Percentiles rank a stretch among this genome's conserved stretches.
Evolutionary conservation across 495 filamentous ascomycete genomes (phyloP).

Genomic region (Penicillium alfredii): DNA sequence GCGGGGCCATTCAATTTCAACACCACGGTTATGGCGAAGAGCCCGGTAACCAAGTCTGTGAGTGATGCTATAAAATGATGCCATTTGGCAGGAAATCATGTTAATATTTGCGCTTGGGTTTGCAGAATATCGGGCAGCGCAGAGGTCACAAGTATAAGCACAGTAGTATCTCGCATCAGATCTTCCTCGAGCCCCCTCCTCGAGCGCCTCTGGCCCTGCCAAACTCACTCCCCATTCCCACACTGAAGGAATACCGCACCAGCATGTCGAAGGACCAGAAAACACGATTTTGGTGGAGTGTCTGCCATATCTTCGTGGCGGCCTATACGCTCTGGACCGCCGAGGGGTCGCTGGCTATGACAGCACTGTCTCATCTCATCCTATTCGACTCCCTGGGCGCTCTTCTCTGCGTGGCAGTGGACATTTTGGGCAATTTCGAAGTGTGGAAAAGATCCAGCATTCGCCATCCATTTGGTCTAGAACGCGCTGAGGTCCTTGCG

Average conservation of each 20-base stretch:
- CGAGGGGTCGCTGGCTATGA: conserved; percentile 84
- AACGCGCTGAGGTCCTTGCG: conserved; percentile 86
- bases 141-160: conserved; percentile 98
- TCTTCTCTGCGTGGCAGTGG: conserved; percentile 86
- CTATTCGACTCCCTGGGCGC: conserved; percentile 92
- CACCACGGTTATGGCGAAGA: conserved; percentile 69
- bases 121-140: conserved; percentile 76
- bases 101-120: conserved; percentile 6
- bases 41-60: conserved; percentile 75
- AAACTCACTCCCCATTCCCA: conserved; percentile 92
- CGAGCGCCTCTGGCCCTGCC: conserved; percentile 83
- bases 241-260: conserved; percentile 71
- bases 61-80: too few species aligned
- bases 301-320: conserved; percentile 77
- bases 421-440: conserved; percentile 91
- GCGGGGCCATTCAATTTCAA: conserved; percentile 87
- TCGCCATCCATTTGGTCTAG: conserved; percentile 87
- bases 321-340: conserved; percentile 78
- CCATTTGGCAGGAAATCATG: too few species aligned
- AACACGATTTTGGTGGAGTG: conserved; percentile 77
- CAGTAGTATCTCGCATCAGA: conserved; percentile 90
- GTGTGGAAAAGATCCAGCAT: conserved; percentile 93
- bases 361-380: conserved; percentile 85
- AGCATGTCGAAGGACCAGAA: conserved; percentile 86
- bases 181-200: conserved; percentile 91